These are phyloP conservation scores for Agastache rugosa DNA, from an alignment of 257 asterid species.

Conservation along the genomic window DNA sequence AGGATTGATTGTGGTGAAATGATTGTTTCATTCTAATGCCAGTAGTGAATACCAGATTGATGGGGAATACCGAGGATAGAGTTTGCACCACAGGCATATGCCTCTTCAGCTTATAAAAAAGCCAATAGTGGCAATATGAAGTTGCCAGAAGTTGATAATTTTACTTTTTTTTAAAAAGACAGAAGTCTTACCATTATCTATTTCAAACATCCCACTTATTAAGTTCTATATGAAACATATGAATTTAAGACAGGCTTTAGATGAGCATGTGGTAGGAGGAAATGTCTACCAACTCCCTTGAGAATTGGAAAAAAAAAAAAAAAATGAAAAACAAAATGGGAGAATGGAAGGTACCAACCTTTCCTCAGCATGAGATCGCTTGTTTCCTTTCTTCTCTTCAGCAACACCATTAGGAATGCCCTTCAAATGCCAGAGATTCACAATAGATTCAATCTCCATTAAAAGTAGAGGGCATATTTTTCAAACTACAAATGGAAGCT, in stretches of 20 bases:
- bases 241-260: slow-evolving; percentile 1
- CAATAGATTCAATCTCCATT: slow-evolving; percentile 34
- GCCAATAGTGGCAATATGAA: background rate
- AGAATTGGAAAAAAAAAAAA: background rate
- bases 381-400: slow-evolving; percentile 83
- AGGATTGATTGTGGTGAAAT: background rate
- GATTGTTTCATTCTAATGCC: background rate
- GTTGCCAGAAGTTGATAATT: background rate
- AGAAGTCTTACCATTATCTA: background rate
- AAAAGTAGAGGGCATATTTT: slow-evolving; percentile 5
- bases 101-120: background rate
- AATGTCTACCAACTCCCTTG: background rate
- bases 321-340: background rate
- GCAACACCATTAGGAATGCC: slow-evolving; percentile 75
- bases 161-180: background rate
- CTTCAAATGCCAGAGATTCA: slow-evolving; percentile 54
- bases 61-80: background rate
- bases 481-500: slow-evolving; percentile 37
- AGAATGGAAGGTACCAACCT: slow-evolving; percentile 54
- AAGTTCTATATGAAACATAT: slow-evolving; percentile 1
- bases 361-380: slow-evolving; percentile 76
- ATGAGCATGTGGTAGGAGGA: slow-evolving; percentile 8
- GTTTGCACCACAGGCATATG: background rate
- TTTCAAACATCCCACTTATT: background rate
- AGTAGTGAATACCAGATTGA: background rate